Percentiles rank a stretch among this genome's conserved stretches.
phyloP scores from a whole-genome alignment of 495 filamentous ascomycete species.

The Daldinia grandis region DNA sequence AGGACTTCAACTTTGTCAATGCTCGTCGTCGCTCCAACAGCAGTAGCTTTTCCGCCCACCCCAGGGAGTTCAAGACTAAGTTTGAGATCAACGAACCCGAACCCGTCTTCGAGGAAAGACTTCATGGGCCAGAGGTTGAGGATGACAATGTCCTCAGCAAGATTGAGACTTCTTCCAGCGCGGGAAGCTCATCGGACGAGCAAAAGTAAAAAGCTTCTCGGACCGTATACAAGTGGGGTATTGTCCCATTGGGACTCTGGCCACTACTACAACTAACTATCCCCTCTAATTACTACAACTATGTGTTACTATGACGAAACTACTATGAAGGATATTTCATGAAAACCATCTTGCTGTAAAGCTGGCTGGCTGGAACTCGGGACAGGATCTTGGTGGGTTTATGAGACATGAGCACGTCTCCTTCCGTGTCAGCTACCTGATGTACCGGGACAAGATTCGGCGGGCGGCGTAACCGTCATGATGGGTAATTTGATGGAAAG shows the following conservation, averaged over 20 bases:
- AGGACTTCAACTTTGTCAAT: slow-evolving; percentile 80
- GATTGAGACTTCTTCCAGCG: slow-evolving; percentile 61
- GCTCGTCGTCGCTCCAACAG: slow-evolving; percentile 92
- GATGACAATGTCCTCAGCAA: slow-evolving; percentile 60
- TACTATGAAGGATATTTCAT: slow-evolving; percentile 4
- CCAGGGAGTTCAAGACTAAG: slow-evolving; percentile 98
- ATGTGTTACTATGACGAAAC: slow-evolving; percentile 36
- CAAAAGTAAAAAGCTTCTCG: slow-evolving; percentile 27
- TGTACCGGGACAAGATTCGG: slow-evolving; percentile 18
- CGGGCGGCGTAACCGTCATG: slow-evolving; percentile 12
- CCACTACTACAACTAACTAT: slow-evolving; percentile 7
- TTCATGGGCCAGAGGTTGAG: slow-evolving; percentile 67
- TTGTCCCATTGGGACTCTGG: not conserved
- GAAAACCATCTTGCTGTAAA: slow-evolving; percentile 11
- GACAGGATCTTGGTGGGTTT: slow-evolving; percentile 16
- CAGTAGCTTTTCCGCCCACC: slow-evolving; percentile 85
- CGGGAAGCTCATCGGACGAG: slow-evolving; percentile 50
- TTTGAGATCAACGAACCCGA: slow-evolving; percentile 85
- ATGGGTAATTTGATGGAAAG: slow-evolving; percentile 11
- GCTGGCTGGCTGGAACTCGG: slow-evolving; percentile 4
- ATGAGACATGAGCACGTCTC: slow-evolving; percentile 26
- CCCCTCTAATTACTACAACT: slow-evolving; percentile 36
- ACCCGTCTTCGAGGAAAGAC: slow-evolving; percentile 87
- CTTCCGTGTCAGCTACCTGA: slow-evolving; percentile 22
- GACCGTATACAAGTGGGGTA: not conserved